Evolutionary conservation across 306 rosid species (phyloP).

Genomic region (Vigna nakashimae): DNA sequence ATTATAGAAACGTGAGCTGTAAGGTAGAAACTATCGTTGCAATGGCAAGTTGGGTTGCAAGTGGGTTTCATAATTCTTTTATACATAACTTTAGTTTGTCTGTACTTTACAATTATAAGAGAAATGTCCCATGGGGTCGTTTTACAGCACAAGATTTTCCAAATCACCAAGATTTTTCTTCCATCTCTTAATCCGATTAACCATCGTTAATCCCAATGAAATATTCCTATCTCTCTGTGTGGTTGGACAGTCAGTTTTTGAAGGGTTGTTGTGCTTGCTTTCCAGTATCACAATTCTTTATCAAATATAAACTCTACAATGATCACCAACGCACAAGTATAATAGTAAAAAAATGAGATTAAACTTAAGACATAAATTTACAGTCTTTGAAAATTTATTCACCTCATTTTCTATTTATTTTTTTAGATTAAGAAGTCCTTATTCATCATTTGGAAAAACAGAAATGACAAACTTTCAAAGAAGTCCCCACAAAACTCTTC

Average conservation of each 20-base stretch:
- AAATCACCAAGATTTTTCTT: slow-evolving; percentile 10
- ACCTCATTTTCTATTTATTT: no score
- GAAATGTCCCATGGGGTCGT: slow-evolving; percentile 20
- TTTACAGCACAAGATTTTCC: not conserved
- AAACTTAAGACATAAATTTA: no score
- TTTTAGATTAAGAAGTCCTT: no score
- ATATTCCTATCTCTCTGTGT: not conserved
- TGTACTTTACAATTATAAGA: slow-evolving; percentile 10
- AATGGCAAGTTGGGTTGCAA: slow-evolving; percentile 65
- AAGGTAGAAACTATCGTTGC: slow-evolving; percentile 15
- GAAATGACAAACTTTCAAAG: no score
- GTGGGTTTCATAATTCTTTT: slow-evolving; percentile 47
- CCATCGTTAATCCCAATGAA: not conserved
- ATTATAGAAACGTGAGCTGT: slow-evolving; percentile 17
- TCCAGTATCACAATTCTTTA: no score
- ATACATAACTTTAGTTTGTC: slow-evolving; percentile 14
- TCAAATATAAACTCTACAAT: no score
- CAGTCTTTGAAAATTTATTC: no score
- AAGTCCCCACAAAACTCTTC: no score
- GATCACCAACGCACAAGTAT: no score
- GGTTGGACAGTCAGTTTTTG: not conserved
- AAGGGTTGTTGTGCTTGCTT: not conserved
- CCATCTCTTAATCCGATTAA: not conserved
- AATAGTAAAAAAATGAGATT: no score
- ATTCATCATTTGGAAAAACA: no score